Evolutionary conservation across 1,139 yeast genomes (phyloP), one percentile per base, ranked within the genome.

Genomic region (Candida sp.): DNA sequence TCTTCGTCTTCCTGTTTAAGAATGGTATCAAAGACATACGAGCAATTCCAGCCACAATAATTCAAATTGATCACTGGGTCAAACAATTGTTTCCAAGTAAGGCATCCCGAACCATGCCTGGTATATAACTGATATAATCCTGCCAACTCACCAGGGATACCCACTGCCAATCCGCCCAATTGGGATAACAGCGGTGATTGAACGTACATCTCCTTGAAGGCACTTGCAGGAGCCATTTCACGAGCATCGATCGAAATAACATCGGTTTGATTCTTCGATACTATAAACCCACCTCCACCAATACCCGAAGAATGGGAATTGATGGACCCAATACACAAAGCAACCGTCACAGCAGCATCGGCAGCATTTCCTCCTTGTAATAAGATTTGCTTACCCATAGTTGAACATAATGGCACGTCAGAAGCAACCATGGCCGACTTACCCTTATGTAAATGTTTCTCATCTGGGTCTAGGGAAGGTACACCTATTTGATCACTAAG

Each of bases 271-370:
- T 55, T 60, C 35, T 78, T 71, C 38, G 87, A 79, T 1, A 86
- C 75, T 39, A 87, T 84, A 56, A 77, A 88, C 0, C 86, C 87
- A 8, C 97, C 97, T 4, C 98, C 99, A 2, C 99, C 99, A 40
- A 91, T 81, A 0, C 99, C 98, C 4, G 95, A 82, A 39, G 91
- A 84, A 58, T 82, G 90, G 48, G 90, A 82, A 58, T 88, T 87
- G 36, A 88, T 66, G 45, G 88, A 75, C 2, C 98, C 98, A 33
- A 93, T 81, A 60, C 99, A 93, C 23, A 93, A 70, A 0, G 96
- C 89, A 19, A 88, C 87, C 0, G 96, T 86, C 2, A 93, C 84
- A 0, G 96, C 89, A 0, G 97, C 96, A 60, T 93, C 98, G 0
- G 96, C 97, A 1, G 97, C 97, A 48, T 71, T 72, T 41, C 85